These are phyloP conservation scores for Helminthosporium solani DNA, from an alignment of 2,329 filamentous ascomycete species.

Conservation along the genomic window DNA sequence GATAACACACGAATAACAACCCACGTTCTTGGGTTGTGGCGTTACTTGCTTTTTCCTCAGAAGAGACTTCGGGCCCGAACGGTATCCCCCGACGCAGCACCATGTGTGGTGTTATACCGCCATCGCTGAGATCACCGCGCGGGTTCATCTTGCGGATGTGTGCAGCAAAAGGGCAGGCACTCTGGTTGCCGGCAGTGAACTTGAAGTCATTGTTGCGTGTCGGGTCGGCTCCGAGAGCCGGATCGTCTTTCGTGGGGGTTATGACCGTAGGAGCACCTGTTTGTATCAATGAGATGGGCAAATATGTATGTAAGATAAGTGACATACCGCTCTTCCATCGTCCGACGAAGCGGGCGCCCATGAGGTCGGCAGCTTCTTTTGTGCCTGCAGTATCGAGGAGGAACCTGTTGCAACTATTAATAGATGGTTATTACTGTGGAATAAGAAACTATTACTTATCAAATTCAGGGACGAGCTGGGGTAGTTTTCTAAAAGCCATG, in stretches of 20 bases:
- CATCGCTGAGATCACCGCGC: slow-evolving; percentile 1
- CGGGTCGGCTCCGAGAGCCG: neutral
- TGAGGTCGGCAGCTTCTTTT: slow-evolving; percentile 3
- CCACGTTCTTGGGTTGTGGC: slow-evolving; percentile 4
- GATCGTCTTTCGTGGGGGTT: slow-evolving; percentile 1
- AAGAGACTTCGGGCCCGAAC: slow-evolving; percentile 7
- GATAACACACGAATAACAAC: slow-evolving; percentile 9
- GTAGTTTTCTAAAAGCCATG: slow-evolving; percentile 9
- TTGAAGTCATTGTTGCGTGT: slow-evolving; percentile 5
- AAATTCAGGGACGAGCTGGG: slow-evolving; percentile 8
- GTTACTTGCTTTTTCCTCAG: neutral
- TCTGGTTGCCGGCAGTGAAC: neutral
- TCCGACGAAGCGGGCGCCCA: slow-evolving; percentile 9
- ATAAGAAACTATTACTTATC: neutral
- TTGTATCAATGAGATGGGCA: neutral
- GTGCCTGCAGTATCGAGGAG: slow-evolving; percentile 3
- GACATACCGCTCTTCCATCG: slow-evolving; percentile 10
- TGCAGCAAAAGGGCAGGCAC: slow-evolving; percentile 5
- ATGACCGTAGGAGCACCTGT: slow-evolving; percentile 2
- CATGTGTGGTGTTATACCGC: neutral
- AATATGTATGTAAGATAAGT: neutral
- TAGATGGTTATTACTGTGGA: neutral
- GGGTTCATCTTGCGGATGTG: slow-evolving; percentile 11
- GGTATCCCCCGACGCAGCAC: slow-evolving; percentile 9
- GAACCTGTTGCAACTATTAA: neutral